Evolutionary conservation across 2,329 filamentous ascomycete species (phyloP).

Genomic region (Zopfia rhizophila): DNA sequence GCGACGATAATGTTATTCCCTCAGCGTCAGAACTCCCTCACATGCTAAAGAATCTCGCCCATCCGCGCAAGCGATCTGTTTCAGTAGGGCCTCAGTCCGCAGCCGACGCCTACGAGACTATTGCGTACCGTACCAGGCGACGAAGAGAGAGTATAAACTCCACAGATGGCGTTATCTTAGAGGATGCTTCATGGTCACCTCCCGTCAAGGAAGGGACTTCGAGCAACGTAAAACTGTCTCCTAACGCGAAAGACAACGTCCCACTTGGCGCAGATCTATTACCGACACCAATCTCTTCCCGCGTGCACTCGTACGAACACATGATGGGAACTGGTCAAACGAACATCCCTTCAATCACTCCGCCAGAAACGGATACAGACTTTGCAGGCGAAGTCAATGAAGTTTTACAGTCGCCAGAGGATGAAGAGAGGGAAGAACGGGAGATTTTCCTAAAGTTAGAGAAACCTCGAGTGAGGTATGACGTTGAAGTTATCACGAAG

Average conservation of each 20-base stretch:
- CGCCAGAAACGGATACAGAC: slow-evolving; percentile 47
- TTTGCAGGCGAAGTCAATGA: slow-evolving; percentile 42
- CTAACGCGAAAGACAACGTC: slow-evolving; percentile 40
- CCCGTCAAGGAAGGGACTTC: slow-evolving; percentile 13
- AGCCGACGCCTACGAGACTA: slow-evolving; percentile 93
- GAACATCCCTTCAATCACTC: slow-evolving; percentile 22
- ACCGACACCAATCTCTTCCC: slow-evolving; percentile 57
- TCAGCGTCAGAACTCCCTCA: slow-evolving; percentile 86
- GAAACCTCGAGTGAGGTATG: slow-evolving; percentile 89
- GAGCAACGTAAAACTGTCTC: slow-evolving; percentile 41
- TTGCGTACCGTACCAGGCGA: slow-evolving; percentile 85
- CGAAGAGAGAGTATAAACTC: slow-evolving; percentile 69
- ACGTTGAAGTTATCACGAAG: slow-evolving; percentile 99
- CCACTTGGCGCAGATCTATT: slow-evolving; percentile 56
- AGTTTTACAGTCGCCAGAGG: slow-evolving; percentile 32
- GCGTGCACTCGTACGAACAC: slow-evolving; percentile 73
- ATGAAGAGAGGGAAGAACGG: slow-evolving; percentile 52
- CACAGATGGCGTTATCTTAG: slow-evolving; percentile 39
- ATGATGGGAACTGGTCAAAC: slow-evolving; percentile 76
- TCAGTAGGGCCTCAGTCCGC: slow-evolving; percentile 95
- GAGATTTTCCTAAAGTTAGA: slow-evolving; percentile 87
- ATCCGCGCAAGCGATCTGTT: slow-evolving; percentile 82
- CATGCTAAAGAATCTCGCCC: slow-evolving; percentile 82
- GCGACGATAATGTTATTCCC: slow-evolving; percentile 89
- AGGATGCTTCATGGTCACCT: slow-evolving; percentile 36